Evolutionary conservation across 1,139 yeast genomes (phyloP).

Genomic region (Nematodospora anomalae): DNA sequence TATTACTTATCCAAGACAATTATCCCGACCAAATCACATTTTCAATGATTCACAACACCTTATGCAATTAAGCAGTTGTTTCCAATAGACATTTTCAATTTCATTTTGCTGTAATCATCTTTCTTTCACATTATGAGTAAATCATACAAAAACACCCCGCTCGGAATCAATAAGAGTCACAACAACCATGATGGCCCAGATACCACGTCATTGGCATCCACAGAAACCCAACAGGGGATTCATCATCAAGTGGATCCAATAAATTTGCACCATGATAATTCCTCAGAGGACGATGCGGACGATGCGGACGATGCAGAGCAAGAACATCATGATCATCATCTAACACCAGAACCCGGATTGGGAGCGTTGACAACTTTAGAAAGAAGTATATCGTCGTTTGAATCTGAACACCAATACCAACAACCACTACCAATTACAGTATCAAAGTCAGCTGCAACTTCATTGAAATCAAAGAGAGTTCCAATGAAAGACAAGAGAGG

Average conservation of each 20-base stretch:
- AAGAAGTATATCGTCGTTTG: conserved; percentile 9
- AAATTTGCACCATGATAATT: conserved; percentile 1
- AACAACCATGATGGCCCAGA: conserved; percentile 3
- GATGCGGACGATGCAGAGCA: background rate
- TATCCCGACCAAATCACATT: too few species aligned
- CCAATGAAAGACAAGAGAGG: conserved; percentile 54
- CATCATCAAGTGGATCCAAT: conserved; percentile 11
- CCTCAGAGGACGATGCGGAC: background rate
- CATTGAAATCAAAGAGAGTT: conserved; percentile 29
- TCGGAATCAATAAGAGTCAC: background rate
- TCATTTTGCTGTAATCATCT: too few species aligned
- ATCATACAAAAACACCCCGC: background rate
- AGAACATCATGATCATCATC: conserved; percentile 2
- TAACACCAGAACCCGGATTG: conserved; percentile 11
- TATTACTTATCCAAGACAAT: too few species aligned
- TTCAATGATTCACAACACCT: too few species aligned
- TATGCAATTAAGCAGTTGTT: too few species aligned
- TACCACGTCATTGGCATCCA: conserved; percentile 9
- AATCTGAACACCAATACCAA: conserved; percentile 6
- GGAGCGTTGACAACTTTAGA: conserved; percentile 13
- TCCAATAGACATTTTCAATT: too few species aligned
- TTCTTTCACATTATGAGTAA: too few species aligned
- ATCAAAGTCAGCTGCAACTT: conserved; percentile 9
- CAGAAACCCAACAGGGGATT: conserved; percentile 6
- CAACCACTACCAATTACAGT: conserved; percentile 4